Evolutionary conservation across 768 basidiomycete genomes (phyloP).

Genomic region (Lyophyllum shimeji): DNA sequence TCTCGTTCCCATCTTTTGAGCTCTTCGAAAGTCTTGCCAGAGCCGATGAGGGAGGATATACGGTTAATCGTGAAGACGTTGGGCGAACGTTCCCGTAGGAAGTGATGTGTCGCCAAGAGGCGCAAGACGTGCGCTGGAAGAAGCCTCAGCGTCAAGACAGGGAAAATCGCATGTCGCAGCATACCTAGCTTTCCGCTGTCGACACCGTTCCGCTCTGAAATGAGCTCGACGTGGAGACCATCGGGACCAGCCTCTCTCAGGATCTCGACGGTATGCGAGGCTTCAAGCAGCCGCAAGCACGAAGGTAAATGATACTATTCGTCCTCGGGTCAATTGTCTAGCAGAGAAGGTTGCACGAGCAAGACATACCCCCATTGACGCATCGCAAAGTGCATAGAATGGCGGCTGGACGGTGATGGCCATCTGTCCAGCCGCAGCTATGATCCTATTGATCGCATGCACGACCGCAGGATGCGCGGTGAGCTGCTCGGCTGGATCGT

Average conservation of each 20-base stretch:
- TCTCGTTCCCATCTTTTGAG: conserved; percentile 36
- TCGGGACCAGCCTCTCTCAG: conserved; percentile 60
- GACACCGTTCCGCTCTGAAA: conserved; percentile 45
- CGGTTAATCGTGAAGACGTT: conserved; percentile 75
- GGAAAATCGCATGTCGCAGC: not conserved
- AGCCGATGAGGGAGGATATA: conserved; percentile 67
- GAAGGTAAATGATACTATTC: conserved; percentile 73
- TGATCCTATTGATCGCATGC: conserved; percentile 60
- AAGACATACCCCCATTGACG: conserved; percentile 61
- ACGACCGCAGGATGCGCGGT: conserved; percentile 60
- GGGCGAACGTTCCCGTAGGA: conserved; percentile 66
- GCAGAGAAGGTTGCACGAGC: not conserved
- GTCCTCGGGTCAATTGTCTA: not conserved
- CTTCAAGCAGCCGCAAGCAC: conserved; percentile 72
- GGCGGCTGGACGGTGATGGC: conserved; percentile 63
- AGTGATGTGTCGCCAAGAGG: conserved; percentile 76
- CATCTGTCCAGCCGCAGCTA: conserved; percentile 71
- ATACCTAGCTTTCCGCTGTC: conserved; percentile 53
- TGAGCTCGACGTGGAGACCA: conserved; percentile 48
- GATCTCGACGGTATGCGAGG: conserved; percentile 69
- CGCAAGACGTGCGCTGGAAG: conserved; percentile 69
- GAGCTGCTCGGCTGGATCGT: conserved; percentile 51
- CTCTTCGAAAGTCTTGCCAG: conserved; percentile 54
- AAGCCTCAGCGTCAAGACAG: not conserved
- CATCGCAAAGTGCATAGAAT: conserved; percentile 73